Base-by-base conservation (phyloP, 2,329 filamentous ascomycete species). In the Arthrobotrys entomopaga region DNA sequence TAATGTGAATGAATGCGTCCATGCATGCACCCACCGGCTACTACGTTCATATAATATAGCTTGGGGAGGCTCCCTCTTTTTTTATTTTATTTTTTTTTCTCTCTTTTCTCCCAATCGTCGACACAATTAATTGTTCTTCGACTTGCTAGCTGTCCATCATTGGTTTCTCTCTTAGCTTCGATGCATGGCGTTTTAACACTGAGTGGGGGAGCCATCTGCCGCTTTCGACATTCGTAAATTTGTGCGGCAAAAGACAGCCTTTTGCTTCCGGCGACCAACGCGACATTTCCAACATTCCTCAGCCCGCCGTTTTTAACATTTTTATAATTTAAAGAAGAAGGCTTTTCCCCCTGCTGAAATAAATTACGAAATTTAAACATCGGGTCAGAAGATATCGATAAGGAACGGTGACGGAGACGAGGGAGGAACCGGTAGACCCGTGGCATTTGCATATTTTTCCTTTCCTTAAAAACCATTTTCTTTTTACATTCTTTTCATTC, bases 171-270 rank as follows among this genome's bases (percentile, higher is more conserved):
- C 48, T 38, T 56, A 54, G 24, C 48, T 59, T 43, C 42, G 22
- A 58, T 60, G 56, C 57, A 69, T 69, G 65, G 65, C 57, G 48
- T 61, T 49, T 46, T 29, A 42, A 61, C 48, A 34, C 34, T 53
- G 54, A 34, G 53, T 43, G 64, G 48, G 54, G 38, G 26, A 53
- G 56, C 49, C 65, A 54, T 24, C 29, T 34, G 29, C 61, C 61
- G 61, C 61, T 65, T 38, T 50, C 50, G 50, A 26, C 10, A 29
- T 15, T 19, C 50, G 38, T 38, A 50, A 63, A 26, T 46, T n/a
- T 40, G 52, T 65, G 60, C 60, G 60, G 60, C 60, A 65, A 46
- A 29, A 20, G 40, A 43, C 48, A 3, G n/a, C n/a, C n/a, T n/a
- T n/a, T 10, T 34, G 29, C 46, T 52, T 56, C 56, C 24, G 10